phyloP scores from a whole-genome alignment of 805 yeast species.

The Ogataea angusta region DNA sequence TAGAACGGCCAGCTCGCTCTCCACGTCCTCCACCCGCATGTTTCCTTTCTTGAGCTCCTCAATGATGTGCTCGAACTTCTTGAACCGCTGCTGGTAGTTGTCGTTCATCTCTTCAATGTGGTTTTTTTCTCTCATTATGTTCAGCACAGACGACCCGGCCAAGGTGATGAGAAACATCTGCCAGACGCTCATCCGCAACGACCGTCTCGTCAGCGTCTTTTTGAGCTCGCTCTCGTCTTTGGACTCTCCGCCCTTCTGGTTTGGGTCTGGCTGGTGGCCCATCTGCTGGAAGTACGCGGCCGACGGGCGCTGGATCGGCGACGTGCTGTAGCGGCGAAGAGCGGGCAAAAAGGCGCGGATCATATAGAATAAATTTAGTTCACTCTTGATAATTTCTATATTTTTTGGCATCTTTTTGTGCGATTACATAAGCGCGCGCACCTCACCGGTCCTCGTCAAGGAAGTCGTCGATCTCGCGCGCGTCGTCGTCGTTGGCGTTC shows the following conservation, averaged over 20 bases:
- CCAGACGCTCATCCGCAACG: constrained; percentile 32
- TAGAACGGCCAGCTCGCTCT: constrained; percentile 38
- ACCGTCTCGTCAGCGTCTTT: constrained; percentile 26
- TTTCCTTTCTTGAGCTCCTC: constrained; percentile 22
- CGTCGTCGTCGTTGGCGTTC: constrained; percentile 43
- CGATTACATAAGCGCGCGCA: constrained; percentile 17
- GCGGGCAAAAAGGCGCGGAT: background rate
- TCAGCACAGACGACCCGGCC: constrained; percentile 42
- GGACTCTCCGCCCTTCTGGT: constrained; percentile 5
- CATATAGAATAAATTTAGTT: constrained; percentile 1
- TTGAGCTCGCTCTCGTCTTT: constrained; percentile 23
- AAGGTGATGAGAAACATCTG: constrained; percentile 31
- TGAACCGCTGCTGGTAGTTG: constrained; percentile 39
- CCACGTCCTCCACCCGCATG: constrained; percentile 35
- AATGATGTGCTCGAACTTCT: constrained; percentile 28
- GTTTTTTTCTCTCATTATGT: constrained; percentile 44
- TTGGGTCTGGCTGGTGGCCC: constrained; percentile 30
- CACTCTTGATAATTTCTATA: background rate
- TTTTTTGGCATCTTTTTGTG: background rate
- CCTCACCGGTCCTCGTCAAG: constrained; percentile 32
- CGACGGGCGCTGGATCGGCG: constrained; percentile 21
- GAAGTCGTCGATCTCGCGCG: constrained; percentile 44
- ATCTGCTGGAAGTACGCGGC: constrained; percentile 23
- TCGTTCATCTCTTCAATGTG: constrained; percentile 40
- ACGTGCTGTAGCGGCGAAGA: constrained; percentile 5